Base-by-base conservation (phyloP, 1,284 basidiomycete species). In the Ustilago esculenta region DNA sequence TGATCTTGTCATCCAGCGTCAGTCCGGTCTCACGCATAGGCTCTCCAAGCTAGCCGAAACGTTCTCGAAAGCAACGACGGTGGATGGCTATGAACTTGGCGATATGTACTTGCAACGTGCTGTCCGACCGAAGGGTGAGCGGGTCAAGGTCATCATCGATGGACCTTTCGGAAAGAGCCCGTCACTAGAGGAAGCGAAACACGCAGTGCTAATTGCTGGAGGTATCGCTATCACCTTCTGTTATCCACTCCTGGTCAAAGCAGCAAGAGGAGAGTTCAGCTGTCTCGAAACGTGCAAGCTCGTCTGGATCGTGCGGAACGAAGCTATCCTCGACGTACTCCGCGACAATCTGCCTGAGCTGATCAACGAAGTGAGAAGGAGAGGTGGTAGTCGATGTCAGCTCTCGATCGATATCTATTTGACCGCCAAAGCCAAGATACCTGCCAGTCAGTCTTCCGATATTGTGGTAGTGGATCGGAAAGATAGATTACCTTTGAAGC, bases 181-280 rank as follows among this genome's bases (percentile, higher is more conserved):
- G 11, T 53, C 61, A 7, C 34, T 40, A 12, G 32, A 50, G 18
- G 43, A 37, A 3, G 43, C 32, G 10, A 32, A 23, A 5, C 41
- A 53, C 29, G 43, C 60, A 0, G 36, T 63, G 4, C 47, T 72
- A 9, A 27, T 64, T 25, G 66, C 65, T 4, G 70, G 69, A 14
- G 72, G 72, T 34, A 55, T 74, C 23, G 72, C 66, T 0, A 60
- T 72, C 48, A 69, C 72, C 1, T 71, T 61, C 42, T 56, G 55
- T 30, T 41, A 66, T 24, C 64, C 70, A 6, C 41, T 61, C 11
- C 45, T 74, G 15, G 43, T 50, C 21, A 52, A 52, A 40, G 57
- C 57, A 4, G 50, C 42, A 1, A 17, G 49, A 34, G 48, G 51
- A 6, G 32, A 51, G 2, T 49, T 43, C 10, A 15, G 33, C 11